Base-by-base conservation (phyloP, 352 stramenopile species). In the Phytopythium vexans region DNA sequence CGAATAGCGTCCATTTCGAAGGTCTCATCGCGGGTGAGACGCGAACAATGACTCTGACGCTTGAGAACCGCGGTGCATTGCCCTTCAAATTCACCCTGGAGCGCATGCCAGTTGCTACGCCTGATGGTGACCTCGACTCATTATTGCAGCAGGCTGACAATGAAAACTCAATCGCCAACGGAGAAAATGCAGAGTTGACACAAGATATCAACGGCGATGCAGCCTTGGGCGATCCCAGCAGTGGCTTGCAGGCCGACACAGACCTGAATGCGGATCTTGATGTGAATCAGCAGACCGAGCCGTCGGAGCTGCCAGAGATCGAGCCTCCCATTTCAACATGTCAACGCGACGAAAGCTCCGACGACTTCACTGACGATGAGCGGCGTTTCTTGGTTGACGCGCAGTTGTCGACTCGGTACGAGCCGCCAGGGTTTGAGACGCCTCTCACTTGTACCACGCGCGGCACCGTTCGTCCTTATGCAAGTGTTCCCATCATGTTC, bases 21-120 rank as follows among this genome's bases (percentile, higher is more conserved):
- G 73, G 84, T 38, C 70, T 96, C 3, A 77, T 97, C 7, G 74
- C 91, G 21, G 91, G 91, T 2, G 87, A 97, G 46, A 84, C 68
- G 4, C 66, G 70, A 38, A 77, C 68, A 10, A 53, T 88, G 3
- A 43, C 51, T 0, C 43, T 96, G 14, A 66, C 58, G 8, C 60
- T 97, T 3, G 60, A 74, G 6, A 97, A 97, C 49, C 62, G 75
- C 8, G 84, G 86, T 3, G 87, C 88, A 8, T 55, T 96, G 7
- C 70, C 78, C 0, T 60, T 90, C 0, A 59, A 69, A n/a, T 91
- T 78, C 48, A 54, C 49, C 4, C 51, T 91, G 16, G 14, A 31
- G 38, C 33, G 4, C 15, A 38, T 32, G 4, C n/a, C 37, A 27
- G 9, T 21, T 16, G 9, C 1, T 31, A 7, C 7, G 8, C 12